These are phyloP conservation scores for Strigomonas culicis DNA, from an alignment of 208 protist genomes.

Conservation along the genomic window DNA sequence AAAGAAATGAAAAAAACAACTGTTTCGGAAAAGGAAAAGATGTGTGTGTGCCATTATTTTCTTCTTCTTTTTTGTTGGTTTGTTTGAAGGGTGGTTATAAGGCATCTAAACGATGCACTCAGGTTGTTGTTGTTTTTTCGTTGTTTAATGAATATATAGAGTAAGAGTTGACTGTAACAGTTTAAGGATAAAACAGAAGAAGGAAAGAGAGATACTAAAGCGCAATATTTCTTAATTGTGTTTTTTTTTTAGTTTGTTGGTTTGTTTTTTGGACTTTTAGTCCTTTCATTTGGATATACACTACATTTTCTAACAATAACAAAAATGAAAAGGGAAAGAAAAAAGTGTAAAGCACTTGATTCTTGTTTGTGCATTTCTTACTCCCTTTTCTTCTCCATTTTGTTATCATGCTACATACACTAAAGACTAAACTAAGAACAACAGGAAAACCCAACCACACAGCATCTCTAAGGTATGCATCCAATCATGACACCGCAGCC, in stretches of 20 bases:
- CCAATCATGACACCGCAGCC: not conserved
- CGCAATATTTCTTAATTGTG: not conserved
- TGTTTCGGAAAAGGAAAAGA: no score
- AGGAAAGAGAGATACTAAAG: not conserved
- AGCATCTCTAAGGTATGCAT: constrained; percentile 9
- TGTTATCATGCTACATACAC: constrained; percentile 9
- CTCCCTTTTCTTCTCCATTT: not conserved
- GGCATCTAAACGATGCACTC: not conserved
- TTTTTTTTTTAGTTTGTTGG: constrained; percentile 1
- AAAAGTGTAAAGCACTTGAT: not conserved
- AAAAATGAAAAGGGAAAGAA: not conserved
- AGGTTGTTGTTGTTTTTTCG: not conserved
- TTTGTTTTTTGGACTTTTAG: no score
- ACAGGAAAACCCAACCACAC: not conserved
- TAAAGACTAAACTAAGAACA: constrained; percentile 1
- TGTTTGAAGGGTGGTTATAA: not conserved
- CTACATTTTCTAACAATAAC: not conserved
- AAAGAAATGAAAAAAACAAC: constrained; percentile 4
- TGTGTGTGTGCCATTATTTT: no score
- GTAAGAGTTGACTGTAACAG: not conserved
- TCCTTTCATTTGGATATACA: no score
- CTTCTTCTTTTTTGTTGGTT: no score
- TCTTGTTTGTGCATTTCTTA: not conserved
- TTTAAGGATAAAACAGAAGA: constrained; percentile 12
- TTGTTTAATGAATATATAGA: not conserved